A percentile compares a stretch with the other conserved stretches of the same genome.
Conservation (phyloP, 805 yeast species). For the Starmerella bombicola region DNA sequence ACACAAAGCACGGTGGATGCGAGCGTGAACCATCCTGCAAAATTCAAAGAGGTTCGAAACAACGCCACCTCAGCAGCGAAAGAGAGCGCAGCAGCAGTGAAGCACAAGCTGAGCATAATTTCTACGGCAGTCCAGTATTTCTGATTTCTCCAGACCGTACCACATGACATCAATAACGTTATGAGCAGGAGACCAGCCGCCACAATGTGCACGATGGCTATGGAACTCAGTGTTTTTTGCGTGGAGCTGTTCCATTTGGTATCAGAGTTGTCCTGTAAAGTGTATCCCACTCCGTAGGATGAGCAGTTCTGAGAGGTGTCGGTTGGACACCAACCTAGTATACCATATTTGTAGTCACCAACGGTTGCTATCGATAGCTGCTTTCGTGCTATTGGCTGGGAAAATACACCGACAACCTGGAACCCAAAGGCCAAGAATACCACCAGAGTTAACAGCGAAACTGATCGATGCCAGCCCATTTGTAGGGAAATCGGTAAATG, state of each 20-base stretch:
- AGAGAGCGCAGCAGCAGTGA: slow-evolving; percentile 55
- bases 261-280: slow-evolving; percentile 25
- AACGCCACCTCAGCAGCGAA: slow-evolving; percentile 71
- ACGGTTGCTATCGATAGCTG: slow-evolving; percentile 39
- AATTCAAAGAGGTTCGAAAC: slow-evolving; percentile 61
- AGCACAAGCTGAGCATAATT: slow-evolving; percentile 52
- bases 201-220: slow-evolving; percentile 56
- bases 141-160: slow-evolving; percentile 33
- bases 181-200: slow-evolving; percentile 44
- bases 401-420: slow-evolving; percentile 45
- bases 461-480: slow-evolving; percentile 16
- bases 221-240: slow-evolving; percentile 40
- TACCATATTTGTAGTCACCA: slow-evolving; percentile 47
- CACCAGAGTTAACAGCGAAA: slow-evolving; percentile 27
- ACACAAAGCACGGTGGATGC: slow-evolving; percentile 57
- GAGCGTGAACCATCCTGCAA: slow-evolving; percentile 78
- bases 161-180: slow-evolving; percentile 33
- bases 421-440: slow-evolving; percentile 42
- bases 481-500: no score
- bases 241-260: slow-evolving; percentile 51
- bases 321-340: slow-evolving; percentile 50
- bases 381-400: slow-evolving; percentile 44
- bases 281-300: slow-evolving; percentile 15
- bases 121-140: slow-evolving; percentile 41
- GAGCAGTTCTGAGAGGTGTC: slow-evolving; percentile 28